Evolutionary conservation across 164 flowering plant genomes (phyloP).

Genomic region (Piper betle): DNA sequence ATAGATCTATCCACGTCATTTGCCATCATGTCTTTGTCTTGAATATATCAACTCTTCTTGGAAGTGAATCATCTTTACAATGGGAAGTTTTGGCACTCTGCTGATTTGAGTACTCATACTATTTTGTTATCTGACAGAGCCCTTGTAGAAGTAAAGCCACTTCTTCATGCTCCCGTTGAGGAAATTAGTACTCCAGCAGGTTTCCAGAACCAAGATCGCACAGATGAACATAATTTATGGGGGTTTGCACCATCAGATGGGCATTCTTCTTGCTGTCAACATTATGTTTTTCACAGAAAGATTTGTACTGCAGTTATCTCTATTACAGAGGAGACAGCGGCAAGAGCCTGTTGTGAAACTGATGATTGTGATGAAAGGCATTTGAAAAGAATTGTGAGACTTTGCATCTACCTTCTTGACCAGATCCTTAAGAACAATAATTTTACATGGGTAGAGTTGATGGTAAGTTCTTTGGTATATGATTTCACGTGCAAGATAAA

Average conservation of each 20-base stretch:
- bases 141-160: conserved; percentile 79
- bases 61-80: no score
- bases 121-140: conserved; percentile 40
- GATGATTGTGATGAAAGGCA: conserved; percentile 15
- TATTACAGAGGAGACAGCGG: conserved; percentile 28
- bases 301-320: conserved; percentile 40
- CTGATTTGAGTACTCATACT: neutral
- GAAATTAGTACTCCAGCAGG: conserved; percentile 14
- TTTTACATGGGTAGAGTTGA: conserved; percentile 60
- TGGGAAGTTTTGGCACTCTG: no score
- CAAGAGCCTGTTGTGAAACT: conserved; percentile 34
- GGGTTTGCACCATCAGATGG: conserved; percentile 46
- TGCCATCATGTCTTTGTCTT: no score
- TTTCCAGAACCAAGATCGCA: conserved; percentile 11
- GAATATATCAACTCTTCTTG: no score
- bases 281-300: conserved; percentile 42
- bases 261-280: conserved; percentile 54
- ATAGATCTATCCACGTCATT: no score
- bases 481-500: no score
- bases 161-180: conserved; percentile 32
- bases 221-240: conserved; percentile 20
- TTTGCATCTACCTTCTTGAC: conserved; percentile 67
- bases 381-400: conserved; percentile 41
- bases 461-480: conserved; percentile 31
- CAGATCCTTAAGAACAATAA: conserved; percentile 29